Evolutionary conservation across 768 basidiomycete species (phyloP).

Genomic region (Rhizopogon rudus): DNA sequence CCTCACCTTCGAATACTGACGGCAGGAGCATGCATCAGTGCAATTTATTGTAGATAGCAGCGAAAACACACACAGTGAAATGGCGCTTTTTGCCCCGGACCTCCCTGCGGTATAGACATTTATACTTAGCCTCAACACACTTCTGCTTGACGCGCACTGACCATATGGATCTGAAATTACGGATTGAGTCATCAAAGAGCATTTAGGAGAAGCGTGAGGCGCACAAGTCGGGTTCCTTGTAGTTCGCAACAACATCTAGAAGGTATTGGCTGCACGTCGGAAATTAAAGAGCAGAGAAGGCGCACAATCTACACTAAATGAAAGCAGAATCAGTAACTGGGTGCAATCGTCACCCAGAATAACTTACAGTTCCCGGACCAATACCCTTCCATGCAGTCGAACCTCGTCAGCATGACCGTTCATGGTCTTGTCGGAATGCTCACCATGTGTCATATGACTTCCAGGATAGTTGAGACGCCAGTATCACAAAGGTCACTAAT

Average conservation of each 20-base stretch:
- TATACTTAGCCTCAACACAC: conserved; percentile 19
- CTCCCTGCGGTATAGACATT: conserved; percentile 54
- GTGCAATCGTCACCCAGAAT: not conserved
- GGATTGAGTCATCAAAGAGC: not conserved
- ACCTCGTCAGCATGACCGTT: conserved; percentile 3
- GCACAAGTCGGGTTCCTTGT: conserved; percentile 75
- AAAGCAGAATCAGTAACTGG: not conserved
- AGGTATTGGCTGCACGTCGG: not conserved
- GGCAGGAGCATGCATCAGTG: conserved; percentile 1
- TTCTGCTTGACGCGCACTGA: conserved; percentile 36
- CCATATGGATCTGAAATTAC: conserved; percentile 67
- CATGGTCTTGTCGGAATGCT: conserved; percentile 5
- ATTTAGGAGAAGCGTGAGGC: conserved; percentile 19
- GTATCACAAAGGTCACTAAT: not conserved
- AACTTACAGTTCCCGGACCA: conserved; percentile 71
- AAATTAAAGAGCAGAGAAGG: conserved; percentile 2
- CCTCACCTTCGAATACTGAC: conserved; percentile 74
- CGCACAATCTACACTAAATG: conserved; percentile 66
- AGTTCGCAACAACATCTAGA: conserved; percentile 68
- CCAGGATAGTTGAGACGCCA: not conserved
- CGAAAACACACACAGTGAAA: conserved; percentile 61
- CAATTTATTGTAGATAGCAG: not conserved
- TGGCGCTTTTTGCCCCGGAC: conserved; percentile 82
- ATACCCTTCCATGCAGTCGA: conserved; percentile 39
- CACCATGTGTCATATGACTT: conserved; percentile 60